phyloP scores from a whole-genome alignment of 148 eudicot genomes.

The Silene latifolia region DNA sequence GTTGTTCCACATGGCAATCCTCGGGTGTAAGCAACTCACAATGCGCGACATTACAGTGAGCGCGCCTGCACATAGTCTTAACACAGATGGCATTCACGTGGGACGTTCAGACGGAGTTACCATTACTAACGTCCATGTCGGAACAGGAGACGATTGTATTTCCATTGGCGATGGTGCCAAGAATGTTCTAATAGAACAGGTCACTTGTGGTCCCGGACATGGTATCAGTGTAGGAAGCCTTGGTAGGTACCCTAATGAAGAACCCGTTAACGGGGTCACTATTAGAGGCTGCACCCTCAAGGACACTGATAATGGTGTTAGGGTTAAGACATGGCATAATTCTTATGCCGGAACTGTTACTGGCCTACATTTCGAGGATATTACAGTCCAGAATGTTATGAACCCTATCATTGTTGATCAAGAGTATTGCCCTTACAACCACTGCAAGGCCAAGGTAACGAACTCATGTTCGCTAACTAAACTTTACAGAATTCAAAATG shows the following conservation, averaged over 20 bases:
- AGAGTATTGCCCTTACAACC: conserved; percentile 52
- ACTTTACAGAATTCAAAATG: too few relatives aligned
- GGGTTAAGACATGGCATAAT: conserved; percentile 54
- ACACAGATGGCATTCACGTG: conserved; percentile 73
- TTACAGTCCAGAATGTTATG: conserved; percentile 32
- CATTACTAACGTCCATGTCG: conserved; percentile 28
- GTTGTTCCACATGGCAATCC: conserved; percentile 42
- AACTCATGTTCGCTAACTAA: background rate
- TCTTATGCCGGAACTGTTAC: conserved; percentile 23
- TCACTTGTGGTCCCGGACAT: conserved; percentile 67
- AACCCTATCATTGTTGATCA: conserved; percentile 45
- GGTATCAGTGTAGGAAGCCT: conserved; percentile 60
- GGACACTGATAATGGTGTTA: conserved; percentile 41
- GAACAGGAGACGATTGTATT: conserved; percentile 66
- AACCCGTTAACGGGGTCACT: conserved; percentile 31
- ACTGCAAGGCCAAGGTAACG: conserved; percentile 34
- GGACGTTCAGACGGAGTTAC: conserved; percentile 40
- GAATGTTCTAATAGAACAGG: conserved; percentile 32
- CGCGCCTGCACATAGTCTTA: conserved; percentile 48
- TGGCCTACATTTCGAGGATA: conserved; percentile 47
- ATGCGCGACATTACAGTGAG: conserved; percentile 28
- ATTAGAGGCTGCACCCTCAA: conserved; percentile 43
- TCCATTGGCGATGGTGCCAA: conserved; percentile 57
- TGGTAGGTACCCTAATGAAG: conserved; percentile 36
- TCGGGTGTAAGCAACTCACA: conserved; percentile 36